Conservation (phyloP, 495 filamentous ascomycete species). For the Penicillium simplicissimum region DNA sequence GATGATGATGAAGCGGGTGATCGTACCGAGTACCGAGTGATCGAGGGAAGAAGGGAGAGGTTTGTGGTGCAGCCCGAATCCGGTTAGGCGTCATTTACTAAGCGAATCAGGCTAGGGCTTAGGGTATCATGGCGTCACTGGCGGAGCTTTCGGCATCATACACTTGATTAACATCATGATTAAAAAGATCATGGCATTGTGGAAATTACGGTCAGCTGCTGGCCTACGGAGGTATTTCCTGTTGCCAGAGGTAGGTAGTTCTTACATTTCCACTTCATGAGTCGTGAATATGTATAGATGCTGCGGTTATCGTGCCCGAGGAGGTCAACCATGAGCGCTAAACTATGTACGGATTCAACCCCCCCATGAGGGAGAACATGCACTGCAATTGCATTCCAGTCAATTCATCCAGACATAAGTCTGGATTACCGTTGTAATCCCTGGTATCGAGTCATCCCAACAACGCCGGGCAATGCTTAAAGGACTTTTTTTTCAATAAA, state of each 20-base stretch:
- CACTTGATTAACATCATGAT: constrained; percentile 9
- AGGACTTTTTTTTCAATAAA: constrained; percentile 23
- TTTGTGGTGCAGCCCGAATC: constrained; percentile 31
- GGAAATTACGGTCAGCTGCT: neutral
- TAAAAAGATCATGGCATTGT: neutral
- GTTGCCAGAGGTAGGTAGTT: neutral
- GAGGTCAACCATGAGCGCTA: neutral
- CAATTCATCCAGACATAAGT: constrained; percentile 2
- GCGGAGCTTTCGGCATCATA: constrained; percentile 24
- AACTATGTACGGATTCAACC: constrained; percentile 1
- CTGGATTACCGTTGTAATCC: constrained; percentile 11
- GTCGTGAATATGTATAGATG: neutral
- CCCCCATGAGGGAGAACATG: neutral
- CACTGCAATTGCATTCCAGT: neutral
- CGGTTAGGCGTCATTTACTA: constrained; percentile 32
- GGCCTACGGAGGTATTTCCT: neutral
- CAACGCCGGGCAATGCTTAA: constrained; percentile 35
- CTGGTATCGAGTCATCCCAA: constrained; percentile 29
- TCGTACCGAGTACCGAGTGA: constrained; percentile 12
- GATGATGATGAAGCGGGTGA: constrained; percentile 31
- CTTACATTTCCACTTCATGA: neutral
- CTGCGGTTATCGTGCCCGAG: neutral
- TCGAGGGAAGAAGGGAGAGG: constrained; percentile 21
- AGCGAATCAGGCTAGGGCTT: constrained; percentile 34
- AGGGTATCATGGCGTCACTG: constrained; percentile 33